Conservation (phyloP, 2,329 filamentous ascomycete genomes). For the Periconia macrospinosa region DNA sequence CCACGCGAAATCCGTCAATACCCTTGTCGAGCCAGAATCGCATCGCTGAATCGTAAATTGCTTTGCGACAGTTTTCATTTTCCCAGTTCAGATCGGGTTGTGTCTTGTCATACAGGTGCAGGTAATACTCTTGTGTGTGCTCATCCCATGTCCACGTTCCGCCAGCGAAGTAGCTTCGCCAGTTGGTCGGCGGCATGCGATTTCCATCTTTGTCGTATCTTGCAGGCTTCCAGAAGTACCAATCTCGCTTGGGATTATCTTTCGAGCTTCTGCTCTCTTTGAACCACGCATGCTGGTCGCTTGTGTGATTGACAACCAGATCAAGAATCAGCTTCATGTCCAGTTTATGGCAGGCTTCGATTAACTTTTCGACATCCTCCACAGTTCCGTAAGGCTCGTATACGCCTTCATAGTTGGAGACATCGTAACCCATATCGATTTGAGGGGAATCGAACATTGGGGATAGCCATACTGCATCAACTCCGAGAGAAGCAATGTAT, state of each 20-base stretch:
- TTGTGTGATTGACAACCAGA: conserved; percentile 78
- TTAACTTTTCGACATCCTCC: conserved; percentile 65
- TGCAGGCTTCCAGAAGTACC: conserved; percentile 70
- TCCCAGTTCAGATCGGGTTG: conserved; percentile 56
- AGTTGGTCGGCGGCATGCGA: conserved; percentile 62
- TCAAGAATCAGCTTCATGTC: conserved; percentile 74
- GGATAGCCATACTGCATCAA: conserved; percentile 68
- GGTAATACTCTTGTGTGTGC: conserved; percentile 50
- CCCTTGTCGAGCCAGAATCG: conserved; percentile 53
- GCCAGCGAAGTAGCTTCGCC: conserved; percentile 45
- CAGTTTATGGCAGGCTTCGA: conserved; percentile 61
- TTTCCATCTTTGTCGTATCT: conserved; percentile 56
- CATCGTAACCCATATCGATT: conserved; percentile 72
- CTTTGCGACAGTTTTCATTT: conserved; percentile 46
- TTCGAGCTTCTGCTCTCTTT: conserved; percentile 64
- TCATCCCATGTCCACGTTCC: conserved; percentile 50
- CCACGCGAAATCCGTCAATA: conserved; percentile 51
- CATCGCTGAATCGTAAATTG: conserved; percentile 50
- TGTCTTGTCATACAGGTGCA: conserved; percentile 50
- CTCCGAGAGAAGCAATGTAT: conserved; percentile 58
- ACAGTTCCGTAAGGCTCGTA: conserved; percentile 68
- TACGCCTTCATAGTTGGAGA: conserved; percentile 68
- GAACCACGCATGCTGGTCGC: conserved; percentile 73
- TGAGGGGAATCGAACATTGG: conserved; percentile 68
- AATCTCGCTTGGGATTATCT: conserved; percentile 66